Evolutionary conservation across 1,139 yeast species (phyloP).

Genomic region (Pichia norvegensis): DNA sequence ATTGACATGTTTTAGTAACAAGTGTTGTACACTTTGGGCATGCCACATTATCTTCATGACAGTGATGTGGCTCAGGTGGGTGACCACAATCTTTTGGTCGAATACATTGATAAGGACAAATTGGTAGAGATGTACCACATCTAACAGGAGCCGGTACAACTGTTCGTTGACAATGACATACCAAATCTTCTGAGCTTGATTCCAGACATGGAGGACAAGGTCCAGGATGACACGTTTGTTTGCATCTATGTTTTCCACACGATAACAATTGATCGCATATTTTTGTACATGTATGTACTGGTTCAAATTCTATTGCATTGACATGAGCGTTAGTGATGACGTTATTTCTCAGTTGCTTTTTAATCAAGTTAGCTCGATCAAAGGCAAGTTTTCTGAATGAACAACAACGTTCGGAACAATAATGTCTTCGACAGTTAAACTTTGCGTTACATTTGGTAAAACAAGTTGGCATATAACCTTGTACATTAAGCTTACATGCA

Average conservation of each 20-base stretch:
- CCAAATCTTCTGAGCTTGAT: slow-evolving; percentile 71
- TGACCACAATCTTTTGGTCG: slow-evolving; percentile 69
- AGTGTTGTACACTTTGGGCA: slow-evolving; percentile 78
- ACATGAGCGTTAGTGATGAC: slow-evolving; percentile 23
- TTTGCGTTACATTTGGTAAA: slow-evolving; percentile 68
- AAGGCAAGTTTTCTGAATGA: slow-evolving; percentile 56
- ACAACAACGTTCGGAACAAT: slow-evolving; percentile 67
- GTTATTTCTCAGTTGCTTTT: slow-evolving; percentile 39
- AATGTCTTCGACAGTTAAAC: slow-evolving; percentile 75
- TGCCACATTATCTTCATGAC: slow-evolving; percentile 54
- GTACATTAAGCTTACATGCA: slow-evolving; percentile 52
- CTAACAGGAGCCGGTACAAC: slow-evolving; percentile 78
- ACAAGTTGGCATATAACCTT: slow-evolving; percentile 54
- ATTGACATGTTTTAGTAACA: slow-evolving; percentile 59
- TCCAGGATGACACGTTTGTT: slow-evolving; percentile 74
- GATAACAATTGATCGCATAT: slow-evolving; percentile 58
- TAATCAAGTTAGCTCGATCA: slow-evolving; percentile 50
- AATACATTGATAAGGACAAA: slow-evolving; percentile 63
- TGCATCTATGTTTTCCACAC: slow-evolving; percentile 71
- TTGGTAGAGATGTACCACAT: slow-evolving; percentile 70
- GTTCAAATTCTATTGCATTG: slow-evolving; percentile 56
- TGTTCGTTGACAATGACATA: slow-evolving; percentile 82
- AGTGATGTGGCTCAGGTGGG: slow-evolving; percentile 58
- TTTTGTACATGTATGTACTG: slow-evolving; percentile 68
- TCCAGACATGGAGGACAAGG: slow-evolving; percentile 81